Percentiles rank a stretch among this genome's conserved stretches.
These are phyloP conservation scores for Gossypium rotundifolium DNA, from an alignment of 345 rosid genomes.

Conservation along the genomic window DNA sequence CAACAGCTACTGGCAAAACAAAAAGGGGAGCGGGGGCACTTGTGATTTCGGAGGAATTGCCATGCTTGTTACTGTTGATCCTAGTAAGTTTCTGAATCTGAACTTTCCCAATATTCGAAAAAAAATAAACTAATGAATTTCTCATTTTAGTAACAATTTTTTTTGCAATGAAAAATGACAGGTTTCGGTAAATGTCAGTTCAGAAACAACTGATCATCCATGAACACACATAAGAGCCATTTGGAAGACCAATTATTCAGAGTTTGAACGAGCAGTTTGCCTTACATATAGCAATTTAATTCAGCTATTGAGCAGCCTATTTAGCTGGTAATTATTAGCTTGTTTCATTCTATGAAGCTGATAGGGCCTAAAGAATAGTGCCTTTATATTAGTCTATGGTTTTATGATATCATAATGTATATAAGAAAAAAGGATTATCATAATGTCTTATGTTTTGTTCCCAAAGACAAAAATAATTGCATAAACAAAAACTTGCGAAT, in stretches of 20 bases:
- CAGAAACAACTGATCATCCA: neutral
- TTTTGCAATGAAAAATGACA: neutral
- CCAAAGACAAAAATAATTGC: no score
- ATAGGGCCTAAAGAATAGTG: neutral
- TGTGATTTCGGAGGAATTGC: conserved; percentile 54
- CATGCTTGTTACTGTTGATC: conserved; percentile 38
- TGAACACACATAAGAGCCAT: neutral
- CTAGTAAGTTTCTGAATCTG: conserved; percentile 26
- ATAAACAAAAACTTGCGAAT: no score
- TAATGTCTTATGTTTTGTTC: no score
- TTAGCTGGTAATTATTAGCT: neutral
- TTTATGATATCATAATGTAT: neutral
- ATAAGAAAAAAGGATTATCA: neutral
- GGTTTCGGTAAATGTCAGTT: neutral
- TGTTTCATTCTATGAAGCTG: neutral
- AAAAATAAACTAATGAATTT: neutral
- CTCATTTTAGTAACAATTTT: neutral
- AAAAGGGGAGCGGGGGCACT: conserved; percentile 33
- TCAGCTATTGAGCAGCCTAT: neutral
- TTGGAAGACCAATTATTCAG: neutral
- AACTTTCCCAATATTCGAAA: neutral
- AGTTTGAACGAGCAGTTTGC: neutral
- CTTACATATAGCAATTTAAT: neutral
- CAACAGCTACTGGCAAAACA: conserved; percentile 46
- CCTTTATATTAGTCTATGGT: neutral